phyloP scores from a whole-genome alignment of 495 filamentous ascomycete species.

The Margaritispora aquatica region DNA sequence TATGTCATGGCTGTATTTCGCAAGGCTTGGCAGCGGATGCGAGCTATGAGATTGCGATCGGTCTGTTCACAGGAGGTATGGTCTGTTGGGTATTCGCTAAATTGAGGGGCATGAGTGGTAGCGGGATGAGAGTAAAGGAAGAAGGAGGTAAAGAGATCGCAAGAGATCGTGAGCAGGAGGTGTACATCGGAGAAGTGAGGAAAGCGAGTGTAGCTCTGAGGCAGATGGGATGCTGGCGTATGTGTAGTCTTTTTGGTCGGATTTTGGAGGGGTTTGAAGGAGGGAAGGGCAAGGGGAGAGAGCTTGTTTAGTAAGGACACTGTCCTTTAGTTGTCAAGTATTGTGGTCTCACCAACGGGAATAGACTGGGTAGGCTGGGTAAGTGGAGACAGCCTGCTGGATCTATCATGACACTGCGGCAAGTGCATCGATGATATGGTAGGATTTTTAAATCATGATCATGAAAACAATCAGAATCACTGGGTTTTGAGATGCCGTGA shows the following conservation, averaged over 20 bases:
- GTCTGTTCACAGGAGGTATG: slow-evolving; percentile 24
- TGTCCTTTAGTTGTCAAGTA: neutral
- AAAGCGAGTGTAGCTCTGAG: slow-evolving; percentile 15
- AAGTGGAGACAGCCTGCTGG: no score
- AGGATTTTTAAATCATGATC: no score
- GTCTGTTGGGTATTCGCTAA: slow-evolving; percentile 21
- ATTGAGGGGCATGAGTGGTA: slow-evolving; percentile 1
- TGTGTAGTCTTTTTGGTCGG: slow-evolving; percentile 17
- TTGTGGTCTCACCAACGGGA: neutral
- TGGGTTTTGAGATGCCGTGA: no score
- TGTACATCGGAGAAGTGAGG: slow-evolving; percentile 11
- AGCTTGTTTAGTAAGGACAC: neutral
- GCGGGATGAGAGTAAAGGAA: neutral
- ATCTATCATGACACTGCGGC: no score
- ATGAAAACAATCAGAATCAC: no score
- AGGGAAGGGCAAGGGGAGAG: neutral
- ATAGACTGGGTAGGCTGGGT: no score
- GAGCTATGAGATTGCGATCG: slow-evolving; percentile 23
- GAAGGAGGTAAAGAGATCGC: neutral
- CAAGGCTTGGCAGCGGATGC: slow-evolving; percentile 15
- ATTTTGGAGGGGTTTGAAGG: slow-evolving; percentile 17
- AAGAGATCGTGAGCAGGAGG: neutral
- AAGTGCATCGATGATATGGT: no score
- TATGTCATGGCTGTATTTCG: slow-evolving; percentile 20
- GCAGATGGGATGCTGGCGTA: slow-evolving; percentile 18